These are phyloP conservation scores for Neurospora tetraspora DNA, from an alignment of 495 filamentous ascomycete genomes.

Conservation along the genomic window DNA sequence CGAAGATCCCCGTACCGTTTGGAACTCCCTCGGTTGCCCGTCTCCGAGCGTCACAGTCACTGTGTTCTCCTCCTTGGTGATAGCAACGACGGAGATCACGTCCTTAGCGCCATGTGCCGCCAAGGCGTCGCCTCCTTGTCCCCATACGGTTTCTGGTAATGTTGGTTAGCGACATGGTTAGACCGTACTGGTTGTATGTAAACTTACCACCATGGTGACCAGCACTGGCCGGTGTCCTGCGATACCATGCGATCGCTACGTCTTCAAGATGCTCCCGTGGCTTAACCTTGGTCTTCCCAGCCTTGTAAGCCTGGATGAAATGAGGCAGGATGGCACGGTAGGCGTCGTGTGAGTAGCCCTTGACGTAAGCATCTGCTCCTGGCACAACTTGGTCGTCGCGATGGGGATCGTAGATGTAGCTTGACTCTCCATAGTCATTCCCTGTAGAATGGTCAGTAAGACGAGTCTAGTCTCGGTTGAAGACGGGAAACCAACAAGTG, in stretches of 20 bases:
- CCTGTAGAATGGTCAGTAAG: slow-evolving; percentile 33
- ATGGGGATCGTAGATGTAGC: slow-evolving; percentile 55
- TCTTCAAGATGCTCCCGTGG: slow-evolving; percentile 31
- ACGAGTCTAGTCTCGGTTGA: not conserved
- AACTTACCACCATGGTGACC: slow-evolving; percentile 32
- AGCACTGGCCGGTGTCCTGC: slow-evolving; percentile 30
- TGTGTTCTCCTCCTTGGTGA: slow-evolving; percentile 21
- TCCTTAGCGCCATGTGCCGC: slow-evolving; percentile 34
- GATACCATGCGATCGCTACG: slow-evolving; percentile 55
- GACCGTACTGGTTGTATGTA: too few species aligned
- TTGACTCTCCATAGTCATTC: slow-evolving; percentile 72
- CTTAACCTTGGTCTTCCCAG: slow-evolving; percentile 31
- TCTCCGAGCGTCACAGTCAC: slow-evolving; percentile 45
- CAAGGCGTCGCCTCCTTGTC: slow-evolving; percentile 31
- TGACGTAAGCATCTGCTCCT: slow-evolving; percentile 41
- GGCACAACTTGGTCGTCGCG: slow-evolving; percentile 37
- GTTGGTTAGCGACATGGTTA: too few species aligned
- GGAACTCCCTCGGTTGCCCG: slow-evolving; percentile 11
- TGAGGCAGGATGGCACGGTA: slow-evolving; percentile 46
- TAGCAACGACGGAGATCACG: slow-evolving; percentile 35
- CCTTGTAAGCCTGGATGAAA: slow-evolving; percentile 56
- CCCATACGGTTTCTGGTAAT: slow-evolving; percentile 31
- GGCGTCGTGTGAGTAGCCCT: slow-evolving; percentile 27
- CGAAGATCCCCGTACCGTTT: slow-evolving; percentile 13
- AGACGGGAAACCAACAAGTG: slow-evolving; percentile 17